A percentile compares a stretch with the other conserved stretches of the same genome.
Conservation (phyloP, 2,329 filamentous ascomycete genomes). For the Peltaster fructicola region DNA sequence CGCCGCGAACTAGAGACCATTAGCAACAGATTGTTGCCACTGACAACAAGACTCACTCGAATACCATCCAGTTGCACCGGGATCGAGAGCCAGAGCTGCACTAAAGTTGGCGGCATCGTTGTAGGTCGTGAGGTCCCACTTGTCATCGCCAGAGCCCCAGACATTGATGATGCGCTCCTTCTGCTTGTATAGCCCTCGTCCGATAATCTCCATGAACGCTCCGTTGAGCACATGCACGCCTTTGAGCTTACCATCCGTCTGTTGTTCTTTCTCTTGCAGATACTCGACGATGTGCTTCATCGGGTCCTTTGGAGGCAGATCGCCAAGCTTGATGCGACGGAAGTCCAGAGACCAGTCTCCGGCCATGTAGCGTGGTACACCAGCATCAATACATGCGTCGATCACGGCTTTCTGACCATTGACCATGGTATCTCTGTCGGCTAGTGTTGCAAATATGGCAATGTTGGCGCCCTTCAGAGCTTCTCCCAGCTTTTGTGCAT, state of each 20-base stretch:
- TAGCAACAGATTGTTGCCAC: too few relatives aligned
- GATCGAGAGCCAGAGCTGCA: constrained; percentile 16
- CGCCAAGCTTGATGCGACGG: constrained; percentile 21
- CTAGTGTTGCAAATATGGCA: constrained; percentile 25
- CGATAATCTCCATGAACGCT: constrained; percentile 21
- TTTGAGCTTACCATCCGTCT: constrained; percentile 14
- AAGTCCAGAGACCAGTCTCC: constrained; percentile 27
- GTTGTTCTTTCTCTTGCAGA: constrained; percentile 18
- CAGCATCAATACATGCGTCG: constrained; percentile 21
- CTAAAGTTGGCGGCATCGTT: constrained; percentile 22
- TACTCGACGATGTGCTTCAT: constrained; percentile 25
- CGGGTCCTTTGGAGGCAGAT: constrained; percentile 23
- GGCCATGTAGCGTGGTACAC: constrained; percentile 24
- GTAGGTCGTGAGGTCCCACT: constrained; percentile 23
- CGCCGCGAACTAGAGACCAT: too few relatives aligned
- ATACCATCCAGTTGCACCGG: background rate
- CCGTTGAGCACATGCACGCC: constrained; percentile 27
- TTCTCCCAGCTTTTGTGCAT: constrained; percentile 10
- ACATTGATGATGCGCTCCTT: constrained; percentile 8
- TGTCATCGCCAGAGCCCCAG: constrained; percentile 22
- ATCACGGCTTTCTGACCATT: constrained; percentile 26
- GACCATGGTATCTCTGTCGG: constrained; percentile 22
- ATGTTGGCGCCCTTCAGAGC: constrained; percentile 20
- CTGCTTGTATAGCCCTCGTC: constrained; percentile 5
- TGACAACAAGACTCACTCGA: too few relatives aligned